phyloP scores from a whole-genome alignment of 352 stramenopile genomes.

The Phytophthora idaei region DNA sequence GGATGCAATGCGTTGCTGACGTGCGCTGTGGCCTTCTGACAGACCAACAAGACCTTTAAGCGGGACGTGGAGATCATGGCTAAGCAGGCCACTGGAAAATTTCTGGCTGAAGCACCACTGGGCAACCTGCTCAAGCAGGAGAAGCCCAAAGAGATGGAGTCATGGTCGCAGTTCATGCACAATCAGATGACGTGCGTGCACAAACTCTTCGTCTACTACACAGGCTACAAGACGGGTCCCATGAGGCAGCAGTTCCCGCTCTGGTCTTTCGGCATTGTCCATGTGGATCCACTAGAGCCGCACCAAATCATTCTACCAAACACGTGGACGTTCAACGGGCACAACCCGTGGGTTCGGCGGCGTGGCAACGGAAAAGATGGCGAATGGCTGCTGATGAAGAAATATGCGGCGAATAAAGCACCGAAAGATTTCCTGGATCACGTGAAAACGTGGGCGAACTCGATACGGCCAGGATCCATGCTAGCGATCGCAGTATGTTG shows the following conservation, averaged over 20 bases:
- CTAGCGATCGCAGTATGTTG: slow-evolving; percentile 66
- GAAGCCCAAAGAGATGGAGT: slow-evolving; percentile 46
- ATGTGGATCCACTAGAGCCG: slow-evolving; percentile 80
- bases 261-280: slow-evolving; percentile 76
- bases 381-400: slow-evolving; percentile 68
- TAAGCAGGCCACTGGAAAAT: slow-evolving; percentile 44
- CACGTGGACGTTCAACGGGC: slow-evolving; percentile 73
- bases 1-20: slow-evolving; percentile 10
- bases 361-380: slow-evolving; percentile 76
- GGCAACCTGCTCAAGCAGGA: slow-evolving; percentile 51
- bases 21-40: slow-evolving; percentile 18
- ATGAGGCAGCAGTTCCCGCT: slow-evolving; percentile 68
- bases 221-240: slow-evolving; percentile 74
- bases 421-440: slow-evolving; percentile 53
- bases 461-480: slow-evolving; percentile 59
- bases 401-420: slow-evolving; percentile 53
- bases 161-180: slow-evolving; percentile 75
- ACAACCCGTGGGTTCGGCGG: slow-evolving; percentile 62
- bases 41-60: slow-evolving; percentile 58
- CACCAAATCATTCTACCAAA: slow-evolving; percentile 68
- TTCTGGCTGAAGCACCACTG: slow-evolving; percentile 40
- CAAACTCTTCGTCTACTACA: slow-evolving; percentile 86
- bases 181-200: slow-evolving; percentile 76
- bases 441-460: slow-evolving; percentile 66
- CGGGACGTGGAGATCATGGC: slow-evolving; percentile 58